These are phyloP conservation scores for Mycena albidolilacea DNA, from an alignment of 768 basidiomycete species.

Conservation along the genomic window DNA sequence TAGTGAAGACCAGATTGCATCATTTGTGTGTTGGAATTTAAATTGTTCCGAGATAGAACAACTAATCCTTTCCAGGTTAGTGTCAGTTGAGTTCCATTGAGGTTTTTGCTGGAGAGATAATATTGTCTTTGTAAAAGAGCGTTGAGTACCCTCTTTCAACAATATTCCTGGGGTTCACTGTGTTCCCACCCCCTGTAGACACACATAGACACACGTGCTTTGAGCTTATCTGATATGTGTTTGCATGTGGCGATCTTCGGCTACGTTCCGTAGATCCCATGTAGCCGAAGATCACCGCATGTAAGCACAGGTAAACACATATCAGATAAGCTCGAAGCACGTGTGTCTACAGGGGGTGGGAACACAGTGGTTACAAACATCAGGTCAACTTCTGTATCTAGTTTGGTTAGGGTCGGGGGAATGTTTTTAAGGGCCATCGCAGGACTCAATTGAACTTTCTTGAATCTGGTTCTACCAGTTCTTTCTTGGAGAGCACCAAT, in stretches of 20 bases:
- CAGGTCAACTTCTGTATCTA: not conserved
- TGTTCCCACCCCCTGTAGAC: too few species aligned
- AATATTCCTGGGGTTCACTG: conserved; percentile 1
- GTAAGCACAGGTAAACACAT: too few species aligned
- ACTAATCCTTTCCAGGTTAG: conserved; percentile 15
- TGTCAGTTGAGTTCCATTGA: not conserved
- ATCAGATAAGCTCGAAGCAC: too few species aligned
- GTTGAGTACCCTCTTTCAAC: not conserved
- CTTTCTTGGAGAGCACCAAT: not conserved
- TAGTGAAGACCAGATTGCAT: conserved; percentile 22
- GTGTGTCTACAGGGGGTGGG: too few species aligned
- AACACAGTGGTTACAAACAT: too few species aligned
- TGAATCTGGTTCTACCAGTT: not conserved
- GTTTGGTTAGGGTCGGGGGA: not conserved
- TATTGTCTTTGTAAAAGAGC: conserved; percentile 14
- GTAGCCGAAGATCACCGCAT: too few species aligned
- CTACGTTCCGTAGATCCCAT: too few species aligned
- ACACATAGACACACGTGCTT: too few species aligned
- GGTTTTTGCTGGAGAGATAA: not conserved
- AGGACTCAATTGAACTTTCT: not conserved
- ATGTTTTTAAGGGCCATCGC: not conserved
- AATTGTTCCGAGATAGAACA: conserved; percentile 9
- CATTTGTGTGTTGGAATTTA: conserved; percentile 5
- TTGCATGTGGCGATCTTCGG: too few species aligned
- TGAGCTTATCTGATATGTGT: too few species aligned